Evolutionary conservation across 73 alveolate species (phyloP), one percentile per base, ranked within the genome.

Genomic region (Paraurostyla sp.): DNA sequence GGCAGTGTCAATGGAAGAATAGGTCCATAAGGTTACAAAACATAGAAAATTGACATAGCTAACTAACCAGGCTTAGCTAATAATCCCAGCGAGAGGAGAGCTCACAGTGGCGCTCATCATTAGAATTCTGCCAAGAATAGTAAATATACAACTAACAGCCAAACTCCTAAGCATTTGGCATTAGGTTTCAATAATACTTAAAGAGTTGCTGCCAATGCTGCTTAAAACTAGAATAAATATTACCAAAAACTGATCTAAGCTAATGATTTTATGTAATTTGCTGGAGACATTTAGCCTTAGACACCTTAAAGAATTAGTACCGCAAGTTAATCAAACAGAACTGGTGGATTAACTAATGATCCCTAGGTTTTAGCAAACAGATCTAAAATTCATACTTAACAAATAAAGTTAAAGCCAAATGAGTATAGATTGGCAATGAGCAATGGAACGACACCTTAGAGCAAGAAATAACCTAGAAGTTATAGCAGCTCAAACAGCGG

Each of bases 1-100:
- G 87, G 87, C 13, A 48, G 76, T 32, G 32, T 75, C 9, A 75
- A 75, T 49, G 51, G 75, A 4, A 6, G 87, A 30, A 49, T 75
- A 56, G 40, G 15, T 29, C n/a, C 76, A 48, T n/a, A 22, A 6
- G 84, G 84, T 9, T 69, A 38, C 38, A 69, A 69, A 23, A 69
- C 65, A 7, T 41, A 69, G 36, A 41, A 69, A 36, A 41, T 41
- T 3, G 63, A 69, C 4, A 18, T 43, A 13, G 45, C 43, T 13
- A n/a, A 41, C 11, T 2, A 69, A 7, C 63, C 27, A 41, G 16
- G 6, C 63, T 43, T 69, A 7, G 38, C 11, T 33, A 29, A 22
- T 69, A 63, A 63, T 3, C 29, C 38, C 11, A 32, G 63, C 27
- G 63, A 69, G 16, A 69, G 63, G 30, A 43, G 87, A 43, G 20